phyloP scores from a whole-genome alignment of 1,284 basidiomycete species.

The Cutaneotrichosporon curvatum region DNA sequence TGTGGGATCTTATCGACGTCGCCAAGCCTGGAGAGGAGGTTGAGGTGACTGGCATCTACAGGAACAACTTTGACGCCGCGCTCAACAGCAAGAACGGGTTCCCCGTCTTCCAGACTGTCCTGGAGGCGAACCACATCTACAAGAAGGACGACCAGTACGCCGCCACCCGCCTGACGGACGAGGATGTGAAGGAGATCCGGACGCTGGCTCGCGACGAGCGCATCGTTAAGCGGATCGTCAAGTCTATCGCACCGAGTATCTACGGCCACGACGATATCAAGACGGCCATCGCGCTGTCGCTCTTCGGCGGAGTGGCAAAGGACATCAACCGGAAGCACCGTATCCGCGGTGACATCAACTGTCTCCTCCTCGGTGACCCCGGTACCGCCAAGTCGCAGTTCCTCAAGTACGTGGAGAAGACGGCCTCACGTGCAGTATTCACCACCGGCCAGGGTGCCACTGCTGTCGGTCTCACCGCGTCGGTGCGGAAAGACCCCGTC shows the following conservation, averaged over 20 bases:
- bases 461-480: conserved; percentile 96
- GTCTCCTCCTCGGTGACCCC: conserved; percentile 91
- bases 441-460: conserved; percentile 97
- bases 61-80: conserved; percentile 97
- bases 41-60: conserved; percentile 93
- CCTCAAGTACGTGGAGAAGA: conserved; percentile 98
- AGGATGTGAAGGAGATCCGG: conserved; percentile 89
- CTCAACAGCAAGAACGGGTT: conserved; percentile 99
- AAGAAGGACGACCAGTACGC: conserved; percentile 93
- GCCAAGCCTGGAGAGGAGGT: conserved; percentile 98
- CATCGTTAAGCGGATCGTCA: conserved; percentile 93
- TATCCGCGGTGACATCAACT: conserved; percentile 95
- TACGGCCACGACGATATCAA: conserved; percentile 99
- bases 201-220: conserved; percentile 80
- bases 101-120: conserved; percentile 95
- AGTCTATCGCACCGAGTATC: conserved; percentile 96
- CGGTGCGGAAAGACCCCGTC: conserved; percentile 93
- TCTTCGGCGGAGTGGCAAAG: conserved; percentile 90
- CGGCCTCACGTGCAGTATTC: conserved; percentile 93
- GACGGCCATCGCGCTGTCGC: conserved; percentile 87
- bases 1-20: conserved; percentile 97
- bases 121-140: conserved; percentile 96
- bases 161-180: conserved; percentile 90
- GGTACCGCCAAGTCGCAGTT: conserved; percentile 99
- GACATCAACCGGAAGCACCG: conserved; percentile 95